Conservation (phyloP, 345 rosid species). For the Noccaea bulbosa region DNA sequence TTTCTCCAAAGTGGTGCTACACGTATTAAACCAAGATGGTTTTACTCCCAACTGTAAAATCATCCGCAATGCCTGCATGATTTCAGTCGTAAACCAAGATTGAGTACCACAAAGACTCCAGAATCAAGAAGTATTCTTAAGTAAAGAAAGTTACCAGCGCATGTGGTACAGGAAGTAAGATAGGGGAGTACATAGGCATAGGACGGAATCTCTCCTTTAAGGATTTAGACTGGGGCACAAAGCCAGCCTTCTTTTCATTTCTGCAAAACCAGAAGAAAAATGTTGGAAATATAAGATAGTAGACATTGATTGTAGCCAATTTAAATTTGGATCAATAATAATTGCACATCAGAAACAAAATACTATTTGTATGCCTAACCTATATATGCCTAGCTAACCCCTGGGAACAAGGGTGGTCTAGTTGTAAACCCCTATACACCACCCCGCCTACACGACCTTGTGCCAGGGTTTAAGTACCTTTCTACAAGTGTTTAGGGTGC, state of each 20-base stretch:
- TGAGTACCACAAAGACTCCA: constrained; percentile 18
- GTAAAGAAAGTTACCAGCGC: constrained; percentile 66
- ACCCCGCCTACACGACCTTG: constrained; percentile 7
- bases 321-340: constrained; percentile 24
- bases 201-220: constrained; percentile 91
- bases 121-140: constrained; percentile 19
- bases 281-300: constrained; percentile 13
- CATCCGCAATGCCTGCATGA: constrained; percentile 86
- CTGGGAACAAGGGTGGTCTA: constrained; percentile 20
- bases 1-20: constrained; percentile 67
- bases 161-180: constrained; percentile 87
- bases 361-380: constrained; percentile 11
- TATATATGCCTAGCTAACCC: constrained; percentile 15
- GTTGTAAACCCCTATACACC: constrained; percentile 17
- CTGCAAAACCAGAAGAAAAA: constrained; percentile 52
- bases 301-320: constrained; percentile 26
- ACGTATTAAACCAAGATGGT: constrained; percentile 94
- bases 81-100: constrained; percentile 10
- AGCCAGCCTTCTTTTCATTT: constrained; percentile 63
- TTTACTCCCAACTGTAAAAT: constrained; percentile 94
- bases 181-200: constrained; percentile 87
- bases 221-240: constrained; percentile 52
- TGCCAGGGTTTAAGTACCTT: constrained; percentile 2
- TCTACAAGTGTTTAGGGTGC: constrained; percentile 10
- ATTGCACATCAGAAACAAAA: constrained; percentile 18